Percentiles rank a stretch among this genome's conserved stretches.
These are phyloP conservation scores for Arachis stenosperma DNA, from an alignment of 306 rosid genomes.

Conservation along the genomic window DNA sequence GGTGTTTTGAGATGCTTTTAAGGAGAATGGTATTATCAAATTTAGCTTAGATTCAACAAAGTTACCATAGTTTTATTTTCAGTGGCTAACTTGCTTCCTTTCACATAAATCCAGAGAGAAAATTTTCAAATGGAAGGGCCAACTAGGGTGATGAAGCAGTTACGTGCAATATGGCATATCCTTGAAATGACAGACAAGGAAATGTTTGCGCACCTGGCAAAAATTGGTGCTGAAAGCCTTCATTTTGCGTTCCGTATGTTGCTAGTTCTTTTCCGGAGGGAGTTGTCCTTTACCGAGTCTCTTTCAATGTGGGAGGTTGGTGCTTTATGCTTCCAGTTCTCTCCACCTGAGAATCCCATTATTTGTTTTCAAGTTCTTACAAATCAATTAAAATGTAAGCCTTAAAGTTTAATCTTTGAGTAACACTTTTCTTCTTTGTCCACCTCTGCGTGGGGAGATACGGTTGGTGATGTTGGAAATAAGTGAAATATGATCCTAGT, in stretches of 20 bases:
- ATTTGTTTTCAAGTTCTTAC: conserved; percentile 2
- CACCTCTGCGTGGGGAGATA: conserved; percentile 7
- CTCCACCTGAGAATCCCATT: background rate
- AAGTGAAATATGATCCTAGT: conserved; percentile 22
- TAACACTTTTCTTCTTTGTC: conserved; percentile 7
- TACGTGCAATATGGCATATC: conserved; percentile 78
- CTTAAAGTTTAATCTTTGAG: conserved; percentile 21
- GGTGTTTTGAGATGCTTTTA: conserved; percentile 99
- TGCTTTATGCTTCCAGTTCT: conserved; percentile 18
- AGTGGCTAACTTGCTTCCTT: conserved; percentile 46
- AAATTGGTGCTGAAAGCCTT: conserved; percentile 94
- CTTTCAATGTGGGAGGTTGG: conserved; percentile 99
- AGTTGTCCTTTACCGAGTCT: conserved; percentile 82
- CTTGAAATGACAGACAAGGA: conserved; percentile 82
- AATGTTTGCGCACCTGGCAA: conserved; percentile 75
- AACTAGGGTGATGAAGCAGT: conserved; percentile 90
- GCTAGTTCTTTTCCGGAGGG: conserved; percentile 94
- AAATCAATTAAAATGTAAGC: conserved; percentile 14
- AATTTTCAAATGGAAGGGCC: conserved; percentile 98
- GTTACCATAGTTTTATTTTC: conserved; percentile 18
- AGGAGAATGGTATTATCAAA: conserved; percentile 87
- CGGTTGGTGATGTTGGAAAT: conserved; percentile 4
- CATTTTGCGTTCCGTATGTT: conserved; percentile 97
- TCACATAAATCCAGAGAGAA: conserved; percentile 63
- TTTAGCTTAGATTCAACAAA: conserved; percentile 43